These are phyloP conservation scores for Neoarthrinium moseri DNA, from an alignment of 2,329 filamentous ascomycete species.

Conservation along the genomic window DNA sequence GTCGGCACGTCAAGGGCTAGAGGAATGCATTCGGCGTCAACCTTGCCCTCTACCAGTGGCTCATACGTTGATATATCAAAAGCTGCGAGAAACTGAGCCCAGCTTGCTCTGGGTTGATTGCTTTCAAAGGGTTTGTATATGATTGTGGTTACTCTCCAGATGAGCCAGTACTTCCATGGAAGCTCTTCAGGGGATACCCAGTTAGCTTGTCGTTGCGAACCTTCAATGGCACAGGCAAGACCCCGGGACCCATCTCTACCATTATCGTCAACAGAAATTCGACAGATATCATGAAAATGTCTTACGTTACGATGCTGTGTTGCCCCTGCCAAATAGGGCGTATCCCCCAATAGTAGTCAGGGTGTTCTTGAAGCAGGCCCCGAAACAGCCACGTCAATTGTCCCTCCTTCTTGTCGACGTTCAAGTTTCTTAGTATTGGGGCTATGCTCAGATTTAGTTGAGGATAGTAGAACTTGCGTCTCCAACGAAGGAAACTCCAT, in stretches of 20 bases:
- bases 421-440: neutral
- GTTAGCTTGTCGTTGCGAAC: neutral
- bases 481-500: neutral
- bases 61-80: neutral
- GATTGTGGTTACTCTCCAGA: neutral
- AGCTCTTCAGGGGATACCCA: neutral
- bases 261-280: no score
- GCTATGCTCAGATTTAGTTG: neutral
- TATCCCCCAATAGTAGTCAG: neutral
- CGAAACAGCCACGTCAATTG: neutral
- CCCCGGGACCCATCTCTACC: neutral
- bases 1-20: neutral
- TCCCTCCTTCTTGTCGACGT: neutral
- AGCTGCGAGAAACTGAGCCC: neutral
- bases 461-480: neutral
- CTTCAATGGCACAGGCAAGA: neutral
- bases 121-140: neutral
- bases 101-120: neutral
- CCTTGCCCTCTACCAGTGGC: neutral
- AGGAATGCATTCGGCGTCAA: constrained; percentile 1
- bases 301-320: neutral
- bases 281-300: no score
- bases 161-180: neutral
- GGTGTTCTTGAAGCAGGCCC: neutral
- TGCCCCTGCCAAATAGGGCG: no score